phyloP scores from a whole-genome alignment of 108 stramenopile species.

The Cyclotella atomus region DNA sequence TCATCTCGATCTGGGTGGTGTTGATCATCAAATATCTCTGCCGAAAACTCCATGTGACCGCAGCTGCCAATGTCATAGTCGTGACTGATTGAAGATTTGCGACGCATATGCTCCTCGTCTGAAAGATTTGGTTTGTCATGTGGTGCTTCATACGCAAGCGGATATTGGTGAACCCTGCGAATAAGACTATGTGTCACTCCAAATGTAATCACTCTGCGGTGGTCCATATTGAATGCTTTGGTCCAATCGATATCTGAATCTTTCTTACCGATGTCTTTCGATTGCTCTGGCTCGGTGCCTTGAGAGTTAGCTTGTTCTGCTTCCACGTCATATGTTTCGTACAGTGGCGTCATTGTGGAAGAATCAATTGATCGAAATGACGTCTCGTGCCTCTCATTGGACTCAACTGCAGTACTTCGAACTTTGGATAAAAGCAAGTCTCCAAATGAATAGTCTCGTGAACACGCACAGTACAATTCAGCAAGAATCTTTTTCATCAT shows the following conservation, averaged over 20 bases:
- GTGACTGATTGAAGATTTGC: conserved; percentile 24
- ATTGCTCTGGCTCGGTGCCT: neutral
- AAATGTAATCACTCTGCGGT: conserved; percentile 85
- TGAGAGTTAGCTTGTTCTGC: neutral
- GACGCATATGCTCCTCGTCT: neutral
- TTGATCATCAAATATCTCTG: conserved; percentile 5
- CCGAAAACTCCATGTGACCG: conserved; percentile 11
- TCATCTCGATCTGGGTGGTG: neutral
- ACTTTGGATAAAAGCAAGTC: conserved; percentile 60
- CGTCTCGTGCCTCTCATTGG: neutral
- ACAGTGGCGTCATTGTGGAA: conserved; percentile 6
- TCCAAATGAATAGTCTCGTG: conserved; percentile 65
- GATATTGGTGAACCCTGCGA: conserved; percentile 80
- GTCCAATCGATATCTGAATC: conserved; percentile 60
- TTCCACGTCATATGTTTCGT: conserved; percentile 1
- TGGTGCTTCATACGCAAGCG: conserved; percentile 52
- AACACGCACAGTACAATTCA: conserved; percentile 71
- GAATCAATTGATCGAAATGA: conserved; percentile 2
- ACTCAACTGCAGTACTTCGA: neutral
- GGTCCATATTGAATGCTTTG: conserved; percentile 76
- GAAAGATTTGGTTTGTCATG: neutral
- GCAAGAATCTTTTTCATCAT: conserved; percentile 63
- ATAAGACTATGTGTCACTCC: conserved; percentile 85
- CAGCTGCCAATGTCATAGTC: conserved; percentile 41
- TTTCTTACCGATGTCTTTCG: neutral